Conservation (phyloP, 331 rosid species). For the Malus hybrid region DNA sequence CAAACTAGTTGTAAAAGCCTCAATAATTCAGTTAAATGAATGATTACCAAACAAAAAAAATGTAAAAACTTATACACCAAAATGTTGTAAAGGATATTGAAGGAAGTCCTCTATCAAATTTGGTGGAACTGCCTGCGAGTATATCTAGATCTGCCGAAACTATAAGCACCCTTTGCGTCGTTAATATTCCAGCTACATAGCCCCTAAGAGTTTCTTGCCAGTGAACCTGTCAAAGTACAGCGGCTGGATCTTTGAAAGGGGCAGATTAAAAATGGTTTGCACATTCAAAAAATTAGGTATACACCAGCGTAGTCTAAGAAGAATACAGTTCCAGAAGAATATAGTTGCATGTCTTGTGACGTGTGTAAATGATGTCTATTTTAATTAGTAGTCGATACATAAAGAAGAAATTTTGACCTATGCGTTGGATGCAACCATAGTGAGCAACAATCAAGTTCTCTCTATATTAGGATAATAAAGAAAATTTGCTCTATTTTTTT, state of each 20-base stretch:
- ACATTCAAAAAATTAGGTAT: background rate
- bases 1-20: conserved; percentile 19
- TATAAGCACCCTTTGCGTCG: conserved; percentile 81
- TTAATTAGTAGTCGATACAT: background rate
- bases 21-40: background rate
- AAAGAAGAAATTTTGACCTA: background rate
- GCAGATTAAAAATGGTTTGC: conserved; percentile 6
- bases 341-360: background rate
- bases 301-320: background rate
- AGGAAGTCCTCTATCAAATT: conserved; percentile 92
- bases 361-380: background rate
- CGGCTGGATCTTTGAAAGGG: conserved; percentile 4
- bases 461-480: background rate
- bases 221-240: conserved; percentile 60
- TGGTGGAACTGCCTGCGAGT: conserved; percentile 69
- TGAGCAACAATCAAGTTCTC: background rate
- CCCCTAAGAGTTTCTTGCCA: conserved; percentile 99
- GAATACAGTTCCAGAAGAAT: background rate
- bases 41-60: background rate
- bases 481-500: background rate
- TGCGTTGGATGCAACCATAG: background rate
- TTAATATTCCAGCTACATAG: conserved; percentile 80
- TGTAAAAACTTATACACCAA: background rate
- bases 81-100: conserved; percentile 68
- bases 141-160: conserved; percentile 81